Evolutionary conservation across 495 filamentous ascomycete genomes (phyloP).

Genomic region (Thozetella sp.): DNA sequence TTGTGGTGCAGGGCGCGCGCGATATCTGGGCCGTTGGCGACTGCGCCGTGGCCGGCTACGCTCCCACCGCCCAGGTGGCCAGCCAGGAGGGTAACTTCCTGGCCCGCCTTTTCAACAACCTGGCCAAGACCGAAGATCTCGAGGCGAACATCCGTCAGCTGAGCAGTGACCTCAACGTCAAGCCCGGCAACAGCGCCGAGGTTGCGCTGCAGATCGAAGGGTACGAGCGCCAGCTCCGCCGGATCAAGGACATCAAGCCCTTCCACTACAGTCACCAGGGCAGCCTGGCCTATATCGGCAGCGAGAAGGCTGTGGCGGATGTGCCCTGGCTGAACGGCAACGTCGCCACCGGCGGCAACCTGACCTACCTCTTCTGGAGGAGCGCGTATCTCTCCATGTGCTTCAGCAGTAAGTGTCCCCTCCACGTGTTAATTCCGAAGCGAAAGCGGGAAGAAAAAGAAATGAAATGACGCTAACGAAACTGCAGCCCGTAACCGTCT

Average conservation of each 20-base stretch:
- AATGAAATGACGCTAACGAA: conserved; percentile 11
- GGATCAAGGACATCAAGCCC: conserved; percentile 90
- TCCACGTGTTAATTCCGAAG: conserved; percentile 1
- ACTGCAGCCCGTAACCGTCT: conserved; percentile 81
- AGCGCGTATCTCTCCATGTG: conserved; percentile 99
- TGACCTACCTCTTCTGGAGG: conserved; percentile 94
- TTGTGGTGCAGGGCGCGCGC: conserved; percentile 94
- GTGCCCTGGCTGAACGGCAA: conserved; percentile 98
- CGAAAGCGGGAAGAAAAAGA: not conserved
- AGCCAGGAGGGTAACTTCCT: conserved; percentile 95
- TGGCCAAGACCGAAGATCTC: conserved; percentile 85
- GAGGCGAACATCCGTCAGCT: conserved; percentile 71
- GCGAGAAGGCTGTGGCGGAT: conserved; percentile 96
- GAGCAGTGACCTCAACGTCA: conserved; percentile 48
- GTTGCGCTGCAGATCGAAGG: conserved; percentile 78
- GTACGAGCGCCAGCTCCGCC: conserved; percentile 80
- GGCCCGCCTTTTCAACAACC: conserved; percentile 94
- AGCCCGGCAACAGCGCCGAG: conserved; percentile 60
- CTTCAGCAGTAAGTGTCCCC: conserved; percentile 82
- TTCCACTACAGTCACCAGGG: conserved; percentile 99
- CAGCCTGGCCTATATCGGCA: conserved; percentile 95
- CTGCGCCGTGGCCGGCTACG: conserved; percentile 94
- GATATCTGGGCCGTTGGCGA: conserved; percentile 87
- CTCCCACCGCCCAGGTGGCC: conserved; percentile 95
- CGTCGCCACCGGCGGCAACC: conserved; percentile 78